Evolutionary conservation across 192 early-diverging fungal species (phyloP).

Genomic region (Obelidium mucronatum): DNA sequence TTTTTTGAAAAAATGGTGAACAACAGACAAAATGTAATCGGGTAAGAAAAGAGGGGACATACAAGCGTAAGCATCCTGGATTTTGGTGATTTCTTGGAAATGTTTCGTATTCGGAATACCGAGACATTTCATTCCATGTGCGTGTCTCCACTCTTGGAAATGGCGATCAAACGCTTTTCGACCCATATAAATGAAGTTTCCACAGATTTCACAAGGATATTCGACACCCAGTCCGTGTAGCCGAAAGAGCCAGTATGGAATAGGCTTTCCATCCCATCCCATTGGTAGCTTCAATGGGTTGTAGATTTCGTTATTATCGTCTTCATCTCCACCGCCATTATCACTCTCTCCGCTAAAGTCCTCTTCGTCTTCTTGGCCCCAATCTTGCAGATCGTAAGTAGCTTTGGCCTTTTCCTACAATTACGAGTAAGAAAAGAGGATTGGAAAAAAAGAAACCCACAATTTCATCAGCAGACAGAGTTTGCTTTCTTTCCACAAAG

Average conservation of each 20-base stretch:
- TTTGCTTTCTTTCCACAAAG: constrained; percentile 91
- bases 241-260: constrained; percentile 99
- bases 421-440: background rate
- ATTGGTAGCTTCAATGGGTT: constrained; percentile 96
- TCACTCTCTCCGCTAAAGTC: constrained; percentile 63
- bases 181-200: constrained; percentile 93
- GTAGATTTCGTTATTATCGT: constrained; percentile 90
- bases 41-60: constrained; percentile 59
- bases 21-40: constrained; percentile 7
- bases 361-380: constrained; percentile 29
- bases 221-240: constrained; percentile 94
- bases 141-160: constrained; percentile 95
- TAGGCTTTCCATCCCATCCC: constrained; percentile 99
- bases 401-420: constrained; percentile 32
- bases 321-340: constrained; percentile 70
- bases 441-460: constrained; percentile 45
- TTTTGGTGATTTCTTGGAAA: constrained; percentile 51
- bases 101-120: constrained; percentile 80
- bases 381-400: constrained; percentile 30
- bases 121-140: constrained; percentile 90
- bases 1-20: too few relatives aligned
- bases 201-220: constrained; percentile 97
- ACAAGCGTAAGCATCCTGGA: constrained; percentile 78
- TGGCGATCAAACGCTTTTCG: constrained; percentile 96
- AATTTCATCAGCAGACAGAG: constrained; percentile 87